Base-by-base conservation (phyloP, 345 rosid species). In the Acer negundo region DNA sequence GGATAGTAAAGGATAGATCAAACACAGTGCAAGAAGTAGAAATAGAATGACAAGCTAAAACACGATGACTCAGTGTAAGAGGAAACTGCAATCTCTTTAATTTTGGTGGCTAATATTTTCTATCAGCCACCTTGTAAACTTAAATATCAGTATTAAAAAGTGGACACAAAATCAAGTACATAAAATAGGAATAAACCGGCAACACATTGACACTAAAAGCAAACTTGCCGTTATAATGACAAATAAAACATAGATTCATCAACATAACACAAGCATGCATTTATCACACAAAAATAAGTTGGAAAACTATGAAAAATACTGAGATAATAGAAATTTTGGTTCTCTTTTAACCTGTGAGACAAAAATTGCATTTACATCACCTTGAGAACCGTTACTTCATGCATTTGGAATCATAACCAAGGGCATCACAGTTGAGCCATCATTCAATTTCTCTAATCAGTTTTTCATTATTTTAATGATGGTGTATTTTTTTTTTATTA, bases 311-410 rank as follows among this genome's bases (percentile, higher is more conserved):
- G 3, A 67, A 67, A 44, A 20, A 42, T 20, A 67, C n/a, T 20
- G 2, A 23, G 10, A 22, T 22, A 67, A 67, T 20, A 26, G 31
- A 20, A 65, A 6, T 3, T 20, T 24, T 67, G 23, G 28, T 40
- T 67, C 47, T 23, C 40, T 69, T 69, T 49, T 35, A 69, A 24
- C 10, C 10, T 16, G 61, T 69, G 73, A 69, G 73, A 69, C 24
- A 19, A 28, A 47, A 69, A 49, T 24, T 69, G 38, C n/a, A 69
- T 15, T 24, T 4, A 69, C 42, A 69, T 49, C 9, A 46, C 20
- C 71, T 9, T 11, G 22, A 4, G 46, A 1, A 20, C 19, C 10
- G 19, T 20, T 22, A 42, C 53, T 10, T 10, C 22, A 16, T 19
- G 55, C 44, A 46, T 46, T 1, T 26, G 23, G 23, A 3, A 44